Evolutionary conservation across 1,139 yeast species (phyloP), one percentile per base, ranked within the genome.

Genomic region (Pichia norvegensis): DNA sequence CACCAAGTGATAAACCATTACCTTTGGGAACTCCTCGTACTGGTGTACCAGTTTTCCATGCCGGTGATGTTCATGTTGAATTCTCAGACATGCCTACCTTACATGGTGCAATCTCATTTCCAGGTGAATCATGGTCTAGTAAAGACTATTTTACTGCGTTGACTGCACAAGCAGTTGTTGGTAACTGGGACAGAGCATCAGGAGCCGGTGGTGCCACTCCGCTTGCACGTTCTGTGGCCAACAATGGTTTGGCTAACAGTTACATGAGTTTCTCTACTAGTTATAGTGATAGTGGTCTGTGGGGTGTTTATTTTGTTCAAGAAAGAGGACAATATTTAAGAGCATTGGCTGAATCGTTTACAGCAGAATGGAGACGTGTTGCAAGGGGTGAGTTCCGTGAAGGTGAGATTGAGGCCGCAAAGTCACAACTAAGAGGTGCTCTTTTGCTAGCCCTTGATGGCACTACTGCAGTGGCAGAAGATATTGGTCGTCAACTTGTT

Each of bases 71-170:
- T 46, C 79, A 90, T 56, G 76, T 88, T 47, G 82, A 84, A 57
- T 97, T 92, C 58, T 79, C 79, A 53, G 71, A 94, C 1, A 68
- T 92, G 62, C 96, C 97, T 23, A 81, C 81, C 9, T 90, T 97
- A 2, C 95, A 92, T 67, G 79, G 88, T 47, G 98, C 97, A 8
- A 68, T 92, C 51, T 95, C 97, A 13, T 83, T 92, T n/a, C 98
- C 92, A 68, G 97, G 99, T 57, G 97, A 90, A 25, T 83, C 95
- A 41, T 92, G 99, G 99, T 83, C 86, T 31, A 87, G 95, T 4
- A 90, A 95, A 9, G 97, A 92, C 64, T 92, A 90, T 67, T 90
- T 88, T 70, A 85, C 95, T 27, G 97, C 96, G 2, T 74, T 95
- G 21, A 95, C 92, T 1, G 95, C 97, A 6, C 97, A 92, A 68